Evolutionary conservation across 2,329 filamentous ascomycete genomes (phyloP).

Genomic region (Dactylellina sp.): DNA sequence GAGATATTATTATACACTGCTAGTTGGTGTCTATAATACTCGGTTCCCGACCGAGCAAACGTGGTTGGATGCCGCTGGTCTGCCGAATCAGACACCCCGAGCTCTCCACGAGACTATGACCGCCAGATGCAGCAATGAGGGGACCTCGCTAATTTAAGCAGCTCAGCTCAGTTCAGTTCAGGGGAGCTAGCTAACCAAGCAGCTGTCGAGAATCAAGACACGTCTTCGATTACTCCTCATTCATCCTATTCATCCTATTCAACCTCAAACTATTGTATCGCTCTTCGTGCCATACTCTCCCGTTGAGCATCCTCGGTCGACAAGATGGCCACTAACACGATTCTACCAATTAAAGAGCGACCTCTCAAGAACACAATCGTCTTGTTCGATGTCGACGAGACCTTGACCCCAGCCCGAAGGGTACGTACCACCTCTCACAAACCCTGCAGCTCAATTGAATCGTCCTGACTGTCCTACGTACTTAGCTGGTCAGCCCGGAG

Average conservation of each 20-base stretch:
- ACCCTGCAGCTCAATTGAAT: slow-evolving; percentile 23
- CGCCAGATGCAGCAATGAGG: slow-evolving; percentile 5
- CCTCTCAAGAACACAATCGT: slow-evolving; percentile 92
- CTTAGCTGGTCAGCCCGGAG: slow-evolving; percentile 77
- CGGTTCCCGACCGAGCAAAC: slow-evolving; percentile 14
- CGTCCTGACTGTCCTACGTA: not conserved
- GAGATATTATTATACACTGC: no score
- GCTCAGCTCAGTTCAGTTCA: no score
- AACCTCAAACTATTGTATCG: not conserved
- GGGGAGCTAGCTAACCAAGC: not conserved
- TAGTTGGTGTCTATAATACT: no score
- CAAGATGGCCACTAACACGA: not conserved
- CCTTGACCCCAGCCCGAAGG: slow-evolving; percentile 82
- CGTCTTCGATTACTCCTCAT: slow-evolving; percentile 45
- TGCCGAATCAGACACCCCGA: slow-evolving; percentile 31
- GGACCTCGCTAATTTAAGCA: not conserved
- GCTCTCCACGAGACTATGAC: slow-evolving; percentile 26
- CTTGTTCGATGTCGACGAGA: slow-evolving; percentile 96
- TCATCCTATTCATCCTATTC: not conserved
- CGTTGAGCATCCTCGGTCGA: not conserved
- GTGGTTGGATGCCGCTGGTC: not conserved
- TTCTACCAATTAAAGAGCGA: slow-evolving; percentile 68
- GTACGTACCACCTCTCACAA: slow-evolving; percentile 67
- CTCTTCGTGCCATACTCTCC: not conserved
- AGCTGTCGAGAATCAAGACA: slow-evolving; percentile 23